These are phyloP conservation scores for Prunella vulgaris DNA, from an alignment of 257 asterid species.

Conservation along the genomic window DNA sequence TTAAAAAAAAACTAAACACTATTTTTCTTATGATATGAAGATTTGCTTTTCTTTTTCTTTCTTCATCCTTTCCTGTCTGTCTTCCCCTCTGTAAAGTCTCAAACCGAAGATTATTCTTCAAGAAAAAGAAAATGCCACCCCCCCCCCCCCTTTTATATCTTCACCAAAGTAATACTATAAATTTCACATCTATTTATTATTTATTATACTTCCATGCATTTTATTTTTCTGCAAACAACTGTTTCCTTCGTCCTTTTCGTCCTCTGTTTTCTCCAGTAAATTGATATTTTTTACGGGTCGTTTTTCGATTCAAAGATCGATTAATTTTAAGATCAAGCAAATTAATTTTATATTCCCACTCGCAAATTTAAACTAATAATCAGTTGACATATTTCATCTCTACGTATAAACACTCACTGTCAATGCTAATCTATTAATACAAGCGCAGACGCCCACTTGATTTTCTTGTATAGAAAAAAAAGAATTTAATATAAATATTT, in stretches of 20 bases:
- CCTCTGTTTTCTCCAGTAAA: constrained; percentile 26
- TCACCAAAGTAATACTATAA: not conserved
- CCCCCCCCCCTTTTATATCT: constrained; percentile 17
- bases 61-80: constrained; percentile 45
- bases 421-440: not conserved
- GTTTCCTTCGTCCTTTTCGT: not conserved
- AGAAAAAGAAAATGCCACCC: constrained; percentile 23
- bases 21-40: not conserved
- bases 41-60: not conserved
- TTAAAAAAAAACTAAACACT: not conserved
- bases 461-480: constrained; percentile 11
- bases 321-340: too few species aligned
- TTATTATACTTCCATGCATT: constrained; percentile 26
- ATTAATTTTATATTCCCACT: too few species aligned
- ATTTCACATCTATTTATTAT: constrained; percentile 16
- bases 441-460: not conserved
- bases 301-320: too few species aligned
- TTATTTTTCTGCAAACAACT: not conserved
- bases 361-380: not conserved
- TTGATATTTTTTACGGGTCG: too few species aligned
- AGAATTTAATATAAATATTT: not conserved
- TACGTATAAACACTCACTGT: not conserved
- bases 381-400: constrained; percentile 28
- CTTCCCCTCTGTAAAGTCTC: constrained; percentile 57
- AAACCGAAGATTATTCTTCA: constrained; percentile 28